Conservation (phyloP, 805 yeast genomes). For the Saccharomycopsis selenospora region DNA sequence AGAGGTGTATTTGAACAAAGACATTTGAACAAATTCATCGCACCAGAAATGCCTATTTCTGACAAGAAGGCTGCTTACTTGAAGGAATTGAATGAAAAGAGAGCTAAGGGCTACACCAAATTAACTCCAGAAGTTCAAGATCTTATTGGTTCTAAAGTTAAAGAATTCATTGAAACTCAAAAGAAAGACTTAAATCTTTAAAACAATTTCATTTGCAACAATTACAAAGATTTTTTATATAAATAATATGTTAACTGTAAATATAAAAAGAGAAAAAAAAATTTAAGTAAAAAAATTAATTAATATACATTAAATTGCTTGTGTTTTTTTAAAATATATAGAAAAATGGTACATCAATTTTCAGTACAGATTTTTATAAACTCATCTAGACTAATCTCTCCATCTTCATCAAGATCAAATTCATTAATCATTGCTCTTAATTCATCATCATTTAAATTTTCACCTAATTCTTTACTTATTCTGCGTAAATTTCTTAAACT, state of each 20-base stretch:
- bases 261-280: no score
- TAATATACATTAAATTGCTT: no score
- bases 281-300: no score
- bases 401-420: constrained; percentile 93
- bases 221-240: no score
- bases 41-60: constrained; percentile 74
- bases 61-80: constrained; percentile 54
- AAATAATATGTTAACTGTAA: no score
- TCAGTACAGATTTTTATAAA: constrained; percentile 85
- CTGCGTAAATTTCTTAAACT: constrained; percentile 74
- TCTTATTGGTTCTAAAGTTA: constrained; percentile 44
- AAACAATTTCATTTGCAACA: not conserved
- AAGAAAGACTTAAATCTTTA: constrained; percentile 17
- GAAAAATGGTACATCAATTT: constrained; percentile 35
- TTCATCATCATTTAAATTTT: constrained; percentile 86
- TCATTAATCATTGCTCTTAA: constrained; percentile 95
- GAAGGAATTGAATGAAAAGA: constrained; percentile 43
- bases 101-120: constrained; percentile 31
- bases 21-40: constrained; percentile 27
- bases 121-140: constrained; percentile 49
- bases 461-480: constrained; percentile 90
- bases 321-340: no score
- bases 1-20: constrained; percentile 53
- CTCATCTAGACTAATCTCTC: constrained; percentile 87
- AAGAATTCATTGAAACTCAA: constrained; percentile 23